phyloP scores from a whole-genome alignment of 2,329 filamentous ascomycete species.

The Pezicula carpinea region DNA sequence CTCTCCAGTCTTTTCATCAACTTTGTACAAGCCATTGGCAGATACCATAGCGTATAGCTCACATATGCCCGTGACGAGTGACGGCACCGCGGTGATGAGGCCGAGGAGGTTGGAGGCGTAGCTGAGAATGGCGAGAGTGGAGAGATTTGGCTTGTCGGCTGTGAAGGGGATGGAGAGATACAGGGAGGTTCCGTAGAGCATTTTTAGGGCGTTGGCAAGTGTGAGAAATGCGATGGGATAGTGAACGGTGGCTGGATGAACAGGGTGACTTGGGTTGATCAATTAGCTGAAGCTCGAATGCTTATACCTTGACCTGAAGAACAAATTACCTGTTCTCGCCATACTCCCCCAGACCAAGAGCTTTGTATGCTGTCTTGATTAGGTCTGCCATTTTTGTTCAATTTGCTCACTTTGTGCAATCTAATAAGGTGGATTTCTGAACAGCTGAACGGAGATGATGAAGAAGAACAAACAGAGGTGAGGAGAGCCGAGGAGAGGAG shows the following conservation, averaged over 20 bases:
- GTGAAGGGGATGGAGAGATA: neutral
- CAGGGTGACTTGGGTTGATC: constrained; percentile 4
- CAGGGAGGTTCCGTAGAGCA: neutral
- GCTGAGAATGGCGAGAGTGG: constrained; percentile 6
- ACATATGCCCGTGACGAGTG: constrained; percentile 8
- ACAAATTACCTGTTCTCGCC: neutral
- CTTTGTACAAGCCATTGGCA: constrained; percentile 5
- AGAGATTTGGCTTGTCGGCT: neutral
- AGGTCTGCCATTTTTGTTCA: neutral
- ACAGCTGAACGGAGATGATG: neutral
- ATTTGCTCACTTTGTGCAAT: neutral
- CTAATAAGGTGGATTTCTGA: neutral
- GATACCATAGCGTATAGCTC: constrained; percentile 9
- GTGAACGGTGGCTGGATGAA: constrained; percentile 14
- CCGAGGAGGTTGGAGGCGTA: constrained; percentile 8
- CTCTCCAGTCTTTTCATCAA: neutral
- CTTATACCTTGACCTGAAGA: neutral
- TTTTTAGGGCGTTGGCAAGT: constrained; percentile 1
- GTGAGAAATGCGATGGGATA: constrained; percentile 12
- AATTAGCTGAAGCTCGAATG: neutral
- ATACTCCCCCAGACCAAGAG: neutral
- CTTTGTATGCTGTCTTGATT: neutral
- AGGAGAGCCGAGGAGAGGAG: too few relatives aligned
- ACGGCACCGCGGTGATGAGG: constrained; percentile 11
- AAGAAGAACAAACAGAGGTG: too few relatives aligned